Conservation (phyloP, 768 basidiomycete species). For the Leccinum disarticulatum region DNA sequence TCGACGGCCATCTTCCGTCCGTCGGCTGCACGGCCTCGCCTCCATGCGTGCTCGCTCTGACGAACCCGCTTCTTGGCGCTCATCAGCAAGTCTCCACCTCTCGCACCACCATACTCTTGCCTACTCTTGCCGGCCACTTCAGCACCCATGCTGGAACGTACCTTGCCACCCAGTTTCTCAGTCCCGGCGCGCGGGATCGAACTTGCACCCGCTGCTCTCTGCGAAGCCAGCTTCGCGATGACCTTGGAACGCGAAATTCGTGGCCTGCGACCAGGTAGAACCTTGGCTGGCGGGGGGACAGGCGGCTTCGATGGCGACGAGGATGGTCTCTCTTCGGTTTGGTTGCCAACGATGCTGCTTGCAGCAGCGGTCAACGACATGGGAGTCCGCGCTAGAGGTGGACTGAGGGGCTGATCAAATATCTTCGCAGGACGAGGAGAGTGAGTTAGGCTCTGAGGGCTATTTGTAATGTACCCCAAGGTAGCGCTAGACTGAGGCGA, state of each 20-base stretch:
- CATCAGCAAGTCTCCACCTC: constrained; percentile 45
- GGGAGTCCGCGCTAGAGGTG: constrained; percentile 25
- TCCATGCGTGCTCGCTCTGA: constrained; percentile 71
- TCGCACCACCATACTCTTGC: constrained; percentile 25
- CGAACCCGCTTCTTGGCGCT: constrained; percentile 72
- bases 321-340: neutral
- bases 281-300: constrained; percentile 30
- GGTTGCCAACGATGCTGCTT: constrained; percentile 22
- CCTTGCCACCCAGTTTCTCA: constrained; percentile 30
- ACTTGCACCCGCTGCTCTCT: constrained; percentile 46
- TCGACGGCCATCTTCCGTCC: constrained; percentile 16
- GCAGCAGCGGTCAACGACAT: constrained; percentile 35
- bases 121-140: constrained; percentile 25
- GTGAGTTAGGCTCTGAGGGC: constrained; percentile 21
- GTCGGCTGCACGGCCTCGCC: constrained; percentile 44
- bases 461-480: constrained; percentile 37
- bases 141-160: constrained; percentile 55
- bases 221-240: constrained; percentile 72
- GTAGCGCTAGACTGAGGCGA: constrained; percentile 20
- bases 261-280: constrained; percentile 55
- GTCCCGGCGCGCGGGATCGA: constrained; percentile 13
- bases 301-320: constrained; percentile 13
- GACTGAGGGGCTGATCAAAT: constrained; percentile 53
- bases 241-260: constrained; percentile 81
- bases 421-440: constrained; percentile 34